Evolutionary conservation across 1,284 basidiomycete species (phyloP).

Genomic region (Sphagnurus paluster): DNA sequence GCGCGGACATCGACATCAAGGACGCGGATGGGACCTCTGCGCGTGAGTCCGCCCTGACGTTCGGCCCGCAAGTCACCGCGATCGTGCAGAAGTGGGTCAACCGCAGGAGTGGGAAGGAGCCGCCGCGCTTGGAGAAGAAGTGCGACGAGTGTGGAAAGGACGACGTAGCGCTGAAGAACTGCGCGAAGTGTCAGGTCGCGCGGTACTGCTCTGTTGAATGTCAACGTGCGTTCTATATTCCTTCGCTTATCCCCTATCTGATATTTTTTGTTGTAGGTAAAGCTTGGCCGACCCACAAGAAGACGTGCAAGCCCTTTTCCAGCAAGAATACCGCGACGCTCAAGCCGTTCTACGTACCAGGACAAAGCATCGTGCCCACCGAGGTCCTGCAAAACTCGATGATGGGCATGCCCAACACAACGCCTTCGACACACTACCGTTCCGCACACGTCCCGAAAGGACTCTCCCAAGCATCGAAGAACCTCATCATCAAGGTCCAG

Average conservation of each 20-base stretch:
- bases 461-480: conserved; percentile 30
- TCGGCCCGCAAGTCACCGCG: conserved; percentile 49
- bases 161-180: conserved; percentile 37
- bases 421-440: conserved; percentile 24
- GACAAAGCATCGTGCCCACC: conserved; percentile 27
- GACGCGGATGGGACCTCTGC: conserved; percentile 43
- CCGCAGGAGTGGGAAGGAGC: conserved; percentile 42
- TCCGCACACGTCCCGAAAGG: conserved; percentile 28
- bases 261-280: conserved; percentile 29
- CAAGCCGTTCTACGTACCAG: conserved; percentile 40
- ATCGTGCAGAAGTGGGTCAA: conserved; percentile 47
- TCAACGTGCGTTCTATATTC: conserved; percentile 41
- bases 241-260: not conserved
- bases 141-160: conserved; percentile 40
- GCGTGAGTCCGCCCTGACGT: conserved; percentile 29
- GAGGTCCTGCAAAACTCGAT: conserved; percentile 32
- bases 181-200: conserved; percentile 41
- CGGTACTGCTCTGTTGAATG: conserved; percentile 55
- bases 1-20: conserved; percentile 43
- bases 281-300: conserved; percentile 52
- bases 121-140: conserved; percentile 38
- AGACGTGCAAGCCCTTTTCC: conserved; percentile 44
- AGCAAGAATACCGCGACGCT: conserved; percentile 42
- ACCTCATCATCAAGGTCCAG: conserved; percentile 55
- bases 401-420: conserved; percentile 31